Conservation (phyloP, 2,329 filamentous ascomycete species). For the Botrytis deweyae region DNA sequence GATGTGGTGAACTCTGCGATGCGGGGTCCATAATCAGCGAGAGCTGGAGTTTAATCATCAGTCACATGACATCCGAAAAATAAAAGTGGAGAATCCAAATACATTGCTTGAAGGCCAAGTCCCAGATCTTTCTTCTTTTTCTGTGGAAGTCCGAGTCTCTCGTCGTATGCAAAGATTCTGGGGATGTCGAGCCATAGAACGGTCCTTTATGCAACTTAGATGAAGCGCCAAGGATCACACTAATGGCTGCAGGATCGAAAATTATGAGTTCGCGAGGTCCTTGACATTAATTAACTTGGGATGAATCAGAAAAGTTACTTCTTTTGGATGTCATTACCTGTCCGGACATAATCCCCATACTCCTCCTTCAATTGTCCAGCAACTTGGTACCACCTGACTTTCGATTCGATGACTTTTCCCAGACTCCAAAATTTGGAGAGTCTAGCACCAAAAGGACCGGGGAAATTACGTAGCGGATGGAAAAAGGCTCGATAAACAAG, state of each 20-base stretch:
- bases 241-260: slow-evolving; percentile 29
- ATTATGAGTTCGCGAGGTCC: slow-evolving; percentile 31
- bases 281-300: background rate
- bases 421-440: slow-evolving; percentile 33
- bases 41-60: background rate
- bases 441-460: slow-evolving; percentile 33
- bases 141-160: slow-evolving; percentile 29
- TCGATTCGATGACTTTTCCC: slow-evolving; percentile 14
- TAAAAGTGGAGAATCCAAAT: background rate
- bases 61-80: background rate
- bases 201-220: slow-evolving; percentile 29
- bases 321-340: background rate
- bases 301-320: background rate
- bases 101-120: slow-evolving; percentile 12
- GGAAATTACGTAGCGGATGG: slow-evolving; percentile 37
- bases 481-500: slow-evolving; percentile 54
- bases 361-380: slow-evolving; percentile 26
- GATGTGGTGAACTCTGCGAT: background rate
- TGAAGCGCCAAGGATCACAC: slow-evolving; percentile 25
- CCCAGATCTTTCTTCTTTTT: slow-evolving; percentile 32
- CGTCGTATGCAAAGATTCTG: slow-evolving; percentile 27
- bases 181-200: slow-evolving; percentile 31
- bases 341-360: slow-evolving; percentile 35
- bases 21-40: slow-evolving; percentile 1
- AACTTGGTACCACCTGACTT: slow-evolving; percentile 22